A percentile compares a stretch with the other conserved stretches of the same genome.
Evolutionary conservation across 208 protist genomes (phyloP).

Genomic region (Porcisia hertigi): DNA sequence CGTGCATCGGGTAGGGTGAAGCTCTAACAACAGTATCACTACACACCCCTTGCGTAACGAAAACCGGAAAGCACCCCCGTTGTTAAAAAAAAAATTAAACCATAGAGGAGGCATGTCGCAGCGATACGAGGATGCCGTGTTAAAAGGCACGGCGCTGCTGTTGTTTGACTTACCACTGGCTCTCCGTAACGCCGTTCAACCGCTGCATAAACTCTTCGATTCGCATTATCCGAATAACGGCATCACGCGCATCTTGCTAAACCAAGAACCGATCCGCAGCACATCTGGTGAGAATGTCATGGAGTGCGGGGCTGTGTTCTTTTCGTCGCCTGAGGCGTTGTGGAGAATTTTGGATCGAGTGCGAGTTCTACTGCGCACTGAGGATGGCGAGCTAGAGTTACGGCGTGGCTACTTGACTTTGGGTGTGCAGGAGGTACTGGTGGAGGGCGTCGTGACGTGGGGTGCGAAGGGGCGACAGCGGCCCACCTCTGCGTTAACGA

Average conservation of each 20-base stretch:
- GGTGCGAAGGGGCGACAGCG: slow-evolving; percentile 8
- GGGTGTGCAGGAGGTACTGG: slow-evolving; percentile 45
- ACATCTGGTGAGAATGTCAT: slow-evolving; percentile 20
- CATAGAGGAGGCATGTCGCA: slow-evolving; percentile 11
- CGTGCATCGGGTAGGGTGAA: neutral
- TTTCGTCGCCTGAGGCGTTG: slow-evolving; percentile 11
- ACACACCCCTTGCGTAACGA: neutral
- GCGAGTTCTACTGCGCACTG: slow-evolving; percentile 21
- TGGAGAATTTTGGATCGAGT: slow-evolving; percentile 25
- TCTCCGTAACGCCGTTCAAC: slow-evolving; percentile 10
- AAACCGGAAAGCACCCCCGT: neutral
- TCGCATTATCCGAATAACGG: slow-evolving; percentile 28
- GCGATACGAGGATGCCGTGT: slow-evolving; percentile 44
- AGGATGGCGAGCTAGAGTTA: slow-evolving; percentile 41
- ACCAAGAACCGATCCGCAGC: slow-evolving; percentile 16
- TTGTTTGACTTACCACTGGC: slow-evolving; percentile 37
- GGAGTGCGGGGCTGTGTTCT: slow-evolving; percentile 31
- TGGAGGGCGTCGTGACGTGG: slow-evolving; percentile 54
- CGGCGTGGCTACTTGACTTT: slow-evolving; percentile 52
- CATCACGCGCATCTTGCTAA: slow-evolving; percentile 20
- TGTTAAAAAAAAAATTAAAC: too few relatives aligned
- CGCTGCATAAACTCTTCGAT: slow-evolving; percentile 31
- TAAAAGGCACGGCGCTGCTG: slow-evolving; percentile 49
- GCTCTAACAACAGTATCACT: neutral
- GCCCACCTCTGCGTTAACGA: neutral